A percentile compares a stretch with the other conserved stretches of the same genome.
phyloP scores from a whole-genome alignment of 2,329 filamentous ascomycete genomes.

The Sphaerulina musiva region DNA sequence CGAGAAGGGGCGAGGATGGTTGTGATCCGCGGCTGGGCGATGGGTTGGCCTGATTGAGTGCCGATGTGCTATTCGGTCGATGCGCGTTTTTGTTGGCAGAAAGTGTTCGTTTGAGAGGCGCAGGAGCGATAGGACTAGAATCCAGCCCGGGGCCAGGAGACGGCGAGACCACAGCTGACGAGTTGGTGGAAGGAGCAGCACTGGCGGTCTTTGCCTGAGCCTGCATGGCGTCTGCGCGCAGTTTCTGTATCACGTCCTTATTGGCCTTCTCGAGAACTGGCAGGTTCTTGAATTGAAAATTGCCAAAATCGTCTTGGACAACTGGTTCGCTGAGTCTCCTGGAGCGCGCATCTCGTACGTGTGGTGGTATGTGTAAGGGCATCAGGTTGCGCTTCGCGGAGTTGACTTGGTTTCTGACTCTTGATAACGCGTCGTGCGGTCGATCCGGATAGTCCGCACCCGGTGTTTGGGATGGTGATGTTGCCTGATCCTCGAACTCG shows the following conservation, averaged over 20 bases:
- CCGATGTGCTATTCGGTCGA: constrained; percentile 79
- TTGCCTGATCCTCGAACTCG: constrained; percentile 83
- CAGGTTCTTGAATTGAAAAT: constrained; percentile 94
- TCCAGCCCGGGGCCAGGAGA: constrained; percentile 65
- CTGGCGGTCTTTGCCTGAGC: constrained; percentile 49
- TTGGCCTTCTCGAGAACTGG: constrained; percentile 96
- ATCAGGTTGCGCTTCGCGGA: constrained; percentile 86
- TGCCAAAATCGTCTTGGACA: constrained; percentile 85
- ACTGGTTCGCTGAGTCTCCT: constrained; percentile 86
- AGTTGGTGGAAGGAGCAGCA: constrained; percentile 36
- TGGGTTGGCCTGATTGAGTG: constrained; percentile 69
- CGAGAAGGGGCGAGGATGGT: constrained; percentile 82
- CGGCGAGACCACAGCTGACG: constrained; percentile 44
- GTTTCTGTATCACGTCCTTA: constrained; percentile 95
- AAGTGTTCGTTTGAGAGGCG: constrained; percentile 71
- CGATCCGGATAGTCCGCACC: constrained; percentile 76
- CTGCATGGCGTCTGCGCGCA: constrained; percentile 83
- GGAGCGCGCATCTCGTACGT: constrained; percentile 84
- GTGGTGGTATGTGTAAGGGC: constrained; percentile 91
- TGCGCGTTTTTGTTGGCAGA: constrained; percentile 70
- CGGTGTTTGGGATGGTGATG: constrained; percentile 63
- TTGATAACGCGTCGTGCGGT: constrained; percentile 88
- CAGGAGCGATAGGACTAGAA: constrained; percentile 74
- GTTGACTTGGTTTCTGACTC: constrained; percentile 76
- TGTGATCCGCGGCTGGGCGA: constrained; percentile 82